These are phyloP conservation scores for Aspergillus nomiae DNA, from an alignment of 2,329 filamentous ascomycete genomes.

Conservation along the genomic window DNA sequence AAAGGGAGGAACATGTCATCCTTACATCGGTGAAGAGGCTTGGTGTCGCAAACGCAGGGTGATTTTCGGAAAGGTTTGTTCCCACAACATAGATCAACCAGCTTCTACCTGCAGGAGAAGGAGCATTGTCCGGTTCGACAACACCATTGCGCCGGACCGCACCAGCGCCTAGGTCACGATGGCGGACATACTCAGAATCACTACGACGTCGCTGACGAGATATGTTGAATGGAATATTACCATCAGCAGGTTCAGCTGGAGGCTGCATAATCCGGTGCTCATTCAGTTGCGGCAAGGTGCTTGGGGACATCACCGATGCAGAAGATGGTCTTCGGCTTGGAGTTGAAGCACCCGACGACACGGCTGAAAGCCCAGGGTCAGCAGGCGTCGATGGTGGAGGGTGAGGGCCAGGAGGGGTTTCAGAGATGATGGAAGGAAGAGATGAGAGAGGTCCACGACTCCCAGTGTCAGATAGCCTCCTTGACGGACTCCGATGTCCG, in stretches of 20 bases:
- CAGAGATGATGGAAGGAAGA: constrained; percentile 51
- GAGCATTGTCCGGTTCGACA: constrained; percentile 59
- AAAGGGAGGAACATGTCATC: constrained; percentile 6
- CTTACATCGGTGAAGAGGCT: constrained; percentile 69
- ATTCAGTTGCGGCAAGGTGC: constrained; percentile 41
- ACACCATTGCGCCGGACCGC: constrained; percentile 65
- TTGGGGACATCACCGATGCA: constrained; percentile 46
- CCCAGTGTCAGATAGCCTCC: constrained; percentile 35
- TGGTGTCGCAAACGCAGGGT: constrained; percentile 69
- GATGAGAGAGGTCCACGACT: constrained; percentile 33
- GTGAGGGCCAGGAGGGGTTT: constrained; percentile 59
- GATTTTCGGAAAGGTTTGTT: constrained; percentile 69
- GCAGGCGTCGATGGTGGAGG: constrained; percentile 67
- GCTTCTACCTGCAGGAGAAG: constrained; percentile 58
- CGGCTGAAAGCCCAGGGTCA: constrained; percentile 57
- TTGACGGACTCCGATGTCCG: constrained; percentile 38
- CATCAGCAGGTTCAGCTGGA: constrained; percentile 43
- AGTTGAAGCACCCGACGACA: constrained; percentile 56
- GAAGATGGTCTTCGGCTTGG: constrained; percentile 51
- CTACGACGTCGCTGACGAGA: constrained; percentile 58
- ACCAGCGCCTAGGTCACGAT: constrained; percentile 62
- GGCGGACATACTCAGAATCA: constrained; percentile 59
- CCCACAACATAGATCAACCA: constrained; percentile 74
- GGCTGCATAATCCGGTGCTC: constrained; percentile 41
- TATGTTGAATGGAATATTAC: constrained; percentile 43